Base-by-base conservation (phyloP, 1,284 basidiomycete genomes). In the Hypsizygus ulmarius region DNA sequence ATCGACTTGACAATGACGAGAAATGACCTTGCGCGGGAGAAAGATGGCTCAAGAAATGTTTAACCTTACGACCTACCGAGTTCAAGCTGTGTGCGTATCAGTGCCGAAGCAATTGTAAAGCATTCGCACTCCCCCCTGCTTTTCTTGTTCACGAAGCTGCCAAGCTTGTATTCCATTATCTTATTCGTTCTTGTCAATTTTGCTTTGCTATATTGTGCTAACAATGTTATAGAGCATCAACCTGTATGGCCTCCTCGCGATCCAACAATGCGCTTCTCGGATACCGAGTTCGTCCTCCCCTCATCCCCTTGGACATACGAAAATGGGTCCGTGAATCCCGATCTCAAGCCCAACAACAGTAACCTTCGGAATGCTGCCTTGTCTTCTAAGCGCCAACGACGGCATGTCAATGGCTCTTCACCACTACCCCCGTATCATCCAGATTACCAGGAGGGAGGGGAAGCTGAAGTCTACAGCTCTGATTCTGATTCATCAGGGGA, bases 271-370 rank as follows among this genome's bases (percentile, higher is more conserved):
- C 62, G 64, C 9, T 61, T 61, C 30, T 59, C 64, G 37, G 64
- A 64, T 21, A 60, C 68, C 50, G 65, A 68, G 29, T 74, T 83
- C 54, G 62, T 62, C 16, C 74, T 84, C 19, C 75, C 79, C 1
- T 64, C 72, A 15, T 82, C 80, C 7, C 87, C 93, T 3, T 96
- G 93, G 82, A 92, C 91, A 5, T 96, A 90, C 61, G 84, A 87
- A 53, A 82, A 84, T 42, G 87, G 77, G 9, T 68, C 74, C 2
- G 61, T 91, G 16, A 94, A 94, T 61, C 91, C 92, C 1, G 60
- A 70, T 30, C 78, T 93, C 3, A 71, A 70, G 35, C 82, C 90
- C 1, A 82, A 79, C 18, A 89, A 82, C 57, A 58, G 74, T 9
- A 57, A 64, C 16, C 62, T 65, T 14, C 64, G 66, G 29, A 42